Conservation (phyloP, 352 stramenopile genomes). For the Phytophthora uliginosa region DNA sequence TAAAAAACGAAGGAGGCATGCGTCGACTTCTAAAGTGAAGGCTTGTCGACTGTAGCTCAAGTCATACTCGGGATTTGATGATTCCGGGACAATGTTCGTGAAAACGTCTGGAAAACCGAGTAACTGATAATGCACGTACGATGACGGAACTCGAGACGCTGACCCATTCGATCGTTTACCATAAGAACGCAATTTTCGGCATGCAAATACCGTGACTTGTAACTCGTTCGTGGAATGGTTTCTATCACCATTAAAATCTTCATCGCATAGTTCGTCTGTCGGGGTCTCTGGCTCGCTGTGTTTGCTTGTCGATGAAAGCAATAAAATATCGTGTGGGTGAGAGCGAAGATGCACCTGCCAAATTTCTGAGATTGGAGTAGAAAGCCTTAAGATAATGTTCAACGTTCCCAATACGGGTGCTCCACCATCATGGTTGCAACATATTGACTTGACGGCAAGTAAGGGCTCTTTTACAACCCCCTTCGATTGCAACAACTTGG, state of each 20-base stretch:
- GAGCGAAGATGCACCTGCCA: conserved; percentile 92
- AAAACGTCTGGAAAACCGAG: conserved; percentile 92
- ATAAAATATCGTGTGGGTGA: conserved; percentile 84
- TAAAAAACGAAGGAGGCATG: conserved; percentile 85
- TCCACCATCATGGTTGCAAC: conserved; percentile 25
- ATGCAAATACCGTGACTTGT: conserved; percentile 76
- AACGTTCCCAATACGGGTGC: conserved; percentile 69
- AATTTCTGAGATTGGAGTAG: conserved; percentile 91
- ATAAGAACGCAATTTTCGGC: conserved; percentile 60
- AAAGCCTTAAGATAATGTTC: conserved; percentile 88
- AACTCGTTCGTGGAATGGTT: conserved; percentile 61
- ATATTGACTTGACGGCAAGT: conserved; percentile 55
- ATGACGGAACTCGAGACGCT: conserved; percentile 56
- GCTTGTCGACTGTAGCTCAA: conserved; percentile 66
- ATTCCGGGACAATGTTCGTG: conserved; percentile 83
- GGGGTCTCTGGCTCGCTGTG: not conserved
- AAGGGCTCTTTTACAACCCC: conserved; percentile 77
- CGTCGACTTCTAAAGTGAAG: conserved; percentile 79
- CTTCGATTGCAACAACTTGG: conserved; percentile 76
- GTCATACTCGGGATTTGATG: conserved; percentile 81
- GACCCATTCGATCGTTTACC: conserved; percentile 46
- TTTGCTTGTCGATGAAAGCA: conserved; percentile 47
- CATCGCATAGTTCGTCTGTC: conserved; percentile 23
- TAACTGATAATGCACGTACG: conserved; percentile 94
- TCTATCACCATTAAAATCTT: conserved; percentile 34